Conservation (phyloP, 768 basidiomycete species). For the Cystobasidium tubakii region DNA sequence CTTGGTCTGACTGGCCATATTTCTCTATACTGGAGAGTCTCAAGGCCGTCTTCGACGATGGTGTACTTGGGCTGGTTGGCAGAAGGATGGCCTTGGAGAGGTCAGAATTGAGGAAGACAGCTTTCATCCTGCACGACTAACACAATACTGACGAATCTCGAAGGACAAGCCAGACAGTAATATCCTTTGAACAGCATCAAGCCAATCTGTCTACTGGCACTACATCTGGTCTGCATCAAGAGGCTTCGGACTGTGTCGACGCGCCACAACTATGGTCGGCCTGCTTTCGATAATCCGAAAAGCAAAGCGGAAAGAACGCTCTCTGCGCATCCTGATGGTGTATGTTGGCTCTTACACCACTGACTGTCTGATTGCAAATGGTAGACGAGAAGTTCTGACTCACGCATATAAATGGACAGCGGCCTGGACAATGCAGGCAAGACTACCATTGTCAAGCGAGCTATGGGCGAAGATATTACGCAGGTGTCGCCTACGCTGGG, state of each 20-base stretch:
- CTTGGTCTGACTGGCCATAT: slow-evolving; percentile 52
- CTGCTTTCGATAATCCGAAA: slow-evolving; percentile 95
- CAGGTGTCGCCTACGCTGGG: slow-evolving; percentile 87
- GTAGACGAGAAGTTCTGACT: too few species aligned
- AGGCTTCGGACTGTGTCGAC: too few species aligned
- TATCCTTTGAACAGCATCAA: too few species aligned
- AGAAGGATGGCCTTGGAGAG: too few species aligned
- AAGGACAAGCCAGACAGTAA: too few species aligned
- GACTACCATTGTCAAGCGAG: slow-evolving; percentile 92
- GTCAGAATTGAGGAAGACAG: too few species aligned
- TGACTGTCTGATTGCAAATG: neutral
- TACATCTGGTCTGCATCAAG: too few species aligned
- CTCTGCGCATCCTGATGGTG: slow-evolving; percentile 95
- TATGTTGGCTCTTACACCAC: slow-evolving; percentile 49
- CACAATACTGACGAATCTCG: too few species aligned
- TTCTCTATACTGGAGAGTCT: too few species aligned
- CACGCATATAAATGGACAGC: slow-evolving; percentile 52
- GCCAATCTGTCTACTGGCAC: too few species aligned
- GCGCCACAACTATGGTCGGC: slow-evolving; percentile 58
- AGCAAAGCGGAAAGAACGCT: slow-evolving; percentile 87
- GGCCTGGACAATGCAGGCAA: slow-evolving; percentile 98
- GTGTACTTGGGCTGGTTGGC: slow-evolving; percentile 32
- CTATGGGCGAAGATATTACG: slow-evolving; percentile 84
- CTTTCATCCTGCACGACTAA: too few species aligned
- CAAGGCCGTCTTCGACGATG: neutral